phyloP scores from a whole-genome alignment of 2,329 filamentous ascomycete species.

The Allantophomopsis lycopodina region DNA sequence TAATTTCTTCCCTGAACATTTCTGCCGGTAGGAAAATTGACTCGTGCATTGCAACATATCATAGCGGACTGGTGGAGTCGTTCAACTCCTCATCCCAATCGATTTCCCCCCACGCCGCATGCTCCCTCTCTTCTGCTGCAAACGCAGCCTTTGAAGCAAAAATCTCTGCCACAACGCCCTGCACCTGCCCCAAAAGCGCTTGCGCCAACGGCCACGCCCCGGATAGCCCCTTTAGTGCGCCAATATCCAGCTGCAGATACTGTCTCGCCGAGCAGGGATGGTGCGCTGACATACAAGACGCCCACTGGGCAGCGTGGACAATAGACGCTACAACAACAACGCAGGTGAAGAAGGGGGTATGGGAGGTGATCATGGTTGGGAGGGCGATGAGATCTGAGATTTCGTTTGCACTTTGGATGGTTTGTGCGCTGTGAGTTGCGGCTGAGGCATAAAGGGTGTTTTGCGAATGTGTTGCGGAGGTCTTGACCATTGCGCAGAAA shows the following conservation, averaged over 20 bases:
- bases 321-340: slow-evolving; percentile 67
- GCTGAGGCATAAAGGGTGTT: slow-evolving; percentile 11
- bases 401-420: slow-evolving; percentile 63
- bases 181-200: slow-evolving; percentile 66
- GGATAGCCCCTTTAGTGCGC: slow-evolving; percentile 15
- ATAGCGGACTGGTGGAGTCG: no score
- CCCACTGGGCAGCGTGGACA: slow-evolving; percentile 72
- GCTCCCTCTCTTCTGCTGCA: no score
- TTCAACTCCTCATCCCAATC: no score
- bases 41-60: no score
- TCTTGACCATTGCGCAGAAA: no score
- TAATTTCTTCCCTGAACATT: no score
- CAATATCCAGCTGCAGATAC: slow-evolving; percentile 59
- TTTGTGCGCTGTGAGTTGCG: slow-evolving; percentile 58
- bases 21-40: no score
- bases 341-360: slow-evolving; percentile 77
- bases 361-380: slow-evolving; percentile 54
- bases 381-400: slow-evolving; percentile 65
- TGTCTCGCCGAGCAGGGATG: slow-evolving; percentile 33
- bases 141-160: slow-evolving; percentile 20
- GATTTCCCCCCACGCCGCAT: no score
- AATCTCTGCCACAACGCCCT: slow-evolving; percentile 67
- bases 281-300: slow-evolving; percentile 13
- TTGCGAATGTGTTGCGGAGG: not conserved
- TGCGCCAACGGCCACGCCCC: slow-evolving; percentile 15